phyloP scores from a whole-genome alignment of 75 land plant genomes.

The Selaginella tamariscina region DNA sequence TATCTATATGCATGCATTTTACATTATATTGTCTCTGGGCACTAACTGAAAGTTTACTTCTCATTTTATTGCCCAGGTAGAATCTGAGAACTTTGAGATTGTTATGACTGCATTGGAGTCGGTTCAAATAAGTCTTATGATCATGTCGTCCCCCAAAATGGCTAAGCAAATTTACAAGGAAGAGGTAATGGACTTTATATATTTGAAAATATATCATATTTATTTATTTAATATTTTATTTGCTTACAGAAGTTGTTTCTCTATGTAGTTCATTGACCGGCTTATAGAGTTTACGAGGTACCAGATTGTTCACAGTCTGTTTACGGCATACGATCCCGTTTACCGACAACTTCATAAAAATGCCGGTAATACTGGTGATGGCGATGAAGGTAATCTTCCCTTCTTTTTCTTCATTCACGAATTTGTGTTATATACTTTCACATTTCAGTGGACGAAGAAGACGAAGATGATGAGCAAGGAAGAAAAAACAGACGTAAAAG shows the following conservation, averaged over 20 bases:
- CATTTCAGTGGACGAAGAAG: constrained; percentile 11
- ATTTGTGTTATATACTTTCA: not conserved
- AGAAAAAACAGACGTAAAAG: not conserved
- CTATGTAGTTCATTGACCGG: constrained; percentile 70
- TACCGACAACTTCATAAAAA: constrained; percentile 71
- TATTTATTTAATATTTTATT: not conserved
- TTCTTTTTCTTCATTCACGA: not conserved
- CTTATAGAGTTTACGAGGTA: constrained; percentile 80
- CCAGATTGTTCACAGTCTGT: constrained; percentile 66
- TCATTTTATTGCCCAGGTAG: constrained; percentile 39
- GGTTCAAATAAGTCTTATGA: constrained; percentile 58
- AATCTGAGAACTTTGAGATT: constrained; percentile 40
- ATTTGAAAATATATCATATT: not conserved
- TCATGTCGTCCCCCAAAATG: constrained; percentile 77
- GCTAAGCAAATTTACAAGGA: constrained; percentile 93
- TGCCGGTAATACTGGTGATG: constrained; percentile 33
- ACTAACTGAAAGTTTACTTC: not conserved
- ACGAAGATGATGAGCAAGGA: not conserved
- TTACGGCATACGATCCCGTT: constrained; percentile 64
- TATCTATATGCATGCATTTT: no score
- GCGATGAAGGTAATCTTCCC: constrained; percentile 6
- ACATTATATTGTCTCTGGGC: not conserved
- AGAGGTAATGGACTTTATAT: constrained; percentile 44
- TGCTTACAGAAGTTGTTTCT: not conserved
- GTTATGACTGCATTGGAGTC: constrained; percentile 72